A percentile compares a stretch with the other conserved stretches of the same genome.
These are phyloP conservation scores for Candida cerambycidarum DNA, from an alignment of 805 yeast species.

Conservation along the genomic window DNA sequence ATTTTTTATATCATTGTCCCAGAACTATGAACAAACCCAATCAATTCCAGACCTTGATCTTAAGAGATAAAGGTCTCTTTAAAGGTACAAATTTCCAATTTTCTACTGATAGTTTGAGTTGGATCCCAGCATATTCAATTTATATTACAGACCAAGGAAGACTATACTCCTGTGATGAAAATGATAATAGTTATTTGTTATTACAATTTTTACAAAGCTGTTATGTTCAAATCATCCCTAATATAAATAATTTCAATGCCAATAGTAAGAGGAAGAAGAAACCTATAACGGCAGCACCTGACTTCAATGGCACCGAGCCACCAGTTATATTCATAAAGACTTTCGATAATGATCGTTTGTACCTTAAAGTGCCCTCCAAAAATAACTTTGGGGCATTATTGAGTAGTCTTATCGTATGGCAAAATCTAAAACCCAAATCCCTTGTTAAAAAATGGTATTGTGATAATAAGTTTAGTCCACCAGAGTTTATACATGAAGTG, in stretches of 20 bases:
- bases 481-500: constrained; percentile 32
- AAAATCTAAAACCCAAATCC: constrained; percentile 51
- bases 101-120: constrained; percentile 37
- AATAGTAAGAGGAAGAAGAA: constrained; percentile 7
- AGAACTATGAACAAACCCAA: neutral
- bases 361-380: constrained; percentile 36
- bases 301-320: constrained; percentile 17
- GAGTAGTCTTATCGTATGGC: constrained; percentile 55
- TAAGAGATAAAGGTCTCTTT: constrained; percentile 35
- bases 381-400: constrained; percentile 44
- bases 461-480: constrained; percentile 31
- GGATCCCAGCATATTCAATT: constrained; percentile 33
- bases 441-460: constrained; percentile 55
- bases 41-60: constrained; percentile 25
- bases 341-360: constrained; percentile 37
- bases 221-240: constrained; percentile 36
- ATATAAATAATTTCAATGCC: constrained; percentile 13
- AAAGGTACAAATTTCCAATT: constrained; percentile 32
- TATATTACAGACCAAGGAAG: constrained; percentile 34
- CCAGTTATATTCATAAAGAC: constrained; percentile 45
- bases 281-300: neutral
- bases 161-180: constrained; percentile 31
- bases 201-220: constrained; percentile 40
- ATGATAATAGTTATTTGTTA: constrained; percentile 28
- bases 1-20: too few relatives aligned